Conservation (phyloP, 371 early-diverging fungal genomes). For the Zychaea mexicana region DNA sequence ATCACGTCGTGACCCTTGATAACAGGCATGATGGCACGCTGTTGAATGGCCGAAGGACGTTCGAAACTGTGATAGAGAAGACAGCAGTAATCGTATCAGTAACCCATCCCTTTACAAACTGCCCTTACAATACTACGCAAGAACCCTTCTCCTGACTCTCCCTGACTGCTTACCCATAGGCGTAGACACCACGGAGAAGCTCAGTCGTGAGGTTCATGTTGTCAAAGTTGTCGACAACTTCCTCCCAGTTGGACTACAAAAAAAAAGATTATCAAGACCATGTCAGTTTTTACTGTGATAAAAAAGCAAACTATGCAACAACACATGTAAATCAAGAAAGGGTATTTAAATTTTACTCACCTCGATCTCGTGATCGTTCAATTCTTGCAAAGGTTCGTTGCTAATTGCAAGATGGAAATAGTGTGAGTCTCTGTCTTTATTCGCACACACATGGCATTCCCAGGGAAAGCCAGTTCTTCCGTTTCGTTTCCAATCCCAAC, state of each 20-base stretch:
- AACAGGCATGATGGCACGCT: slow-evolving; percentile 89
- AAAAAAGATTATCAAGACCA: slow-evolving; percentile 1
- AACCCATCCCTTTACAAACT: neutral
- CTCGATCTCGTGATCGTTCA: slow-evolving; percentile 30
- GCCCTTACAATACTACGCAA: neutral
- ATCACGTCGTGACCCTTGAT: slow-evolving; percentile 88
- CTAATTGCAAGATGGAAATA: slow-evolving; percentile 17
- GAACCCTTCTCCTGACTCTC: neutral
- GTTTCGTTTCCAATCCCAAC: too few relatives aligned
- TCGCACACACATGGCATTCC: too few relatives aligned
- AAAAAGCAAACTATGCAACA: too few relatives aligned
- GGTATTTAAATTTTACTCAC: slow-evolving; percentile 9
- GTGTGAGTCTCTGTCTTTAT: too few relatives aligned
- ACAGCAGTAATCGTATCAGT: neutral
- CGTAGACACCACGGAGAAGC: slow-evolving; percentile 88
- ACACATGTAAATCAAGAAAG: neutral
- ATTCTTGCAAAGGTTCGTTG: slow-evolving; percentile 34
- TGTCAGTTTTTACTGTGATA: neutral
- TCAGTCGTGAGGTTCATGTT: slow-evolving; percentile 83
- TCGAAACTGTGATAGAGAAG: slow-evolving; percentile 64
- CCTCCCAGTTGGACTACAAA: slow-evolving; percentile 73
- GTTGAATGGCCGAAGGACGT: slow-evolving; percentile 91
- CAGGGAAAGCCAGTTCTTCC: too few relatives aligned
- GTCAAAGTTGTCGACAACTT: slow-evolving; percentile 81
- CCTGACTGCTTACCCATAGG: slow-evolving; percentile 67